Evolutionary conservation across 768 basidiomycete genomes (phyloP).

Genomic region (Mycena chlorophos): DNA sequence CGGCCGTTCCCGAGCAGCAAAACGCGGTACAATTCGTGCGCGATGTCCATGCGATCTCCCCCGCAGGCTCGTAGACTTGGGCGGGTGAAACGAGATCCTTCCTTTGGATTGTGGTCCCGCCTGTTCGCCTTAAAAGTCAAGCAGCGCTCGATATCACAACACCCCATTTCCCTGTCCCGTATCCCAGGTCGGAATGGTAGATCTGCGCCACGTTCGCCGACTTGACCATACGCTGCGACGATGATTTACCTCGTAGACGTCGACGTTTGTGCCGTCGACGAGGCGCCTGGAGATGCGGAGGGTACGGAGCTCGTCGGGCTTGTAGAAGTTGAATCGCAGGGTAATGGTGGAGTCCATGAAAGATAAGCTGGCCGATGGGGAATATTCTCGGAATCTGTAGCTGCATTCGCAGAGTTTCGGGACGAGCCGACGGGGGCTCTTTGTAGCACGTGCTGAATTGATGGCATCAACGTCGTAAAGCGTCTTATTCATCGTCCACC

Average conservation of each 20-base stretch:
- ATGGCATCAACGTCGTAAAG: neutral
- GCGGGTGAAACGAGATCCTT: constrained; percentile 43
- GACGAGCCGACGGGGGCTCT: neutral
- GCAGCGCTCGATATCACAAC: too few species aligned
- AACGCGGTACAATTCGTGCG: constrained; percentile 43
- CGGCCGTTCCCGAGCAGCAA: too few species aligned
- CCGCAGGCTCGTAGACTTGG: constrained; percentile 51
- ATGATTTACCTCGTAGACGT: constrained; percentile 44
- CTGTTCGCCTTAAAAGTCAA: too few species aligned
- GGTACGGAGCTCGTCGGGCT: constrained; percentile 42
- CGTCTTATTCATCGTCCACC: constrained; percentile 3
- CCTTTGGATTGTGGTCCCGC: constrained; percentile 50
- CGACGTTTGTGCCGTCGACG: constrained; percentile 30
- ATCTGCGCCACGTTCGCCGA: constrained; percentile 31
- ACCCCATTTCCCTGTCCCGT: neutral
- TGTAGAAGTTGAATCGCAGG: constrained; percentile 39
- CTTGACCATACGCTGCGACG: constrained; percentile 1
- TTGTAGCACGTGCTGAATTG: neutral
- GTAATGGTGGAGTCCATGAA: constrained; percentile 34
- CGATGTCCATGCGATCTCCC: constrained; percentile 54
- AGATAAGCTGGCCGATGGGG: constrained; percentile 24
- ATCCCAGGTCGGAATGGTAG: constrained; percentile 36
- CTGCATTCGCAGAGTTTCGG: neutral
- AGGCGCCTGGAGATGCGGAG: constrained; percentile 40
- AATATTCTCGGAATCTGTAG: neutral